Conservation (phyloP, 2,329 filamentous ascomycete genomes). For the Pseudocercospora cruenta region DNA sequence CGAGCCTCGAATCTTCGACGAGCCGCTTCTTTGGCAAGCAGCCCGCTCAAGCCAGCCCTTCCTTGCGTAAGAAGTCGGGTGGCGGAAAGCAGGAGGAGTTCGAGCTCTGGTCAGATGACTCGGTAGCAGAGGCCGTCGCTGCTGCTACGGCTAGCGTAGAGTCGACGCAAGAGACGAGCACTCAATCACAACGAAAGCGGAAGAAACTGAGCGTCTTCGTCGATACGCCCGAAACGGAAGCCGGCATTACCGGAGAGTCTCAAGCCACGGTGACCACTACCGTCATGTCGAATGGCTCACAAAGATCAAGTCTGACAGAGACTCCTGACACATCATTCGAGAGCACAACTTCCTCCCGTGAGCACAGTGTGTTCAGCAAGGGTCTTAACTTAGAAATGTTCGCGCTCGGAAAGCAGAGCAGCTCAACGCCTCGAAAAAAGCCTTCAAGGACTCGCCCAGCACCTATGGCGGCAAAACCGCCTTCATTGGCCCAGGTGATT, state of each 20-base stretch:
- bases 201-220: slow-evolving; percentile 36
- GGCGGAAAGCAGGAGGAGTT: slow-evolving; percentile 45
- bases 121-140: slow-evolving; percentile 48
- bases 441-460: slow-evolving; percentile 21
- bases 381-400: slow-evolving; percentile 30
- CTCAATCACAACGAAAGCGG: slow-evolving; percentile 31
- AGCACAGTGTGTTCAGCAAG: slow-evolving; percentile 30
- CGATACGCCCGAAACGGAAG: slow-evolving; percentile 22
- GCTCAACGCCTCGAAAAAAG: slow-evolving; percentile 13
- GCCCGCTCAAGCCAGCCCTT: slow-evolving; percentile 45
- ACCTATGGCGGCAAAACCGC: background rate
- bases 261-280: slow-evolving; percentile 13
- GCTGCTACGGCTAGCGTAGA: slow-evolving; percentile 33
- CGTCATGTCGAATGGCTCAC: slow-evolving; percentile 18
- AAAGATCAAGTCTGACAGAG: slow-evolving; percentile 13
- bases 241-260: background rate
- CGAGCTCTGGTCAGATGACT: slow-evolving; percentile 54
- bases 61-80: slow-evolving; percentile 41
- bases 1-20: slow-evolving; percentile 38
- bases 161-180: slow-evolving; percentile 21
- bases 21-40: slow-evolving; percentile 51
- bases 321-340: slow-evolving; percentile 35
- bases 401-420: slow-evolving; percentile 23
- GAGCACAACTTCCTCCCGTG: slow-evolving; percentile 15
- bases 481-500: slow-evolving; percentile 11